phyloP scores from a whole-genome alignment of 352 stramenopile genomes.

The Plasmopara muralis region DNA sequence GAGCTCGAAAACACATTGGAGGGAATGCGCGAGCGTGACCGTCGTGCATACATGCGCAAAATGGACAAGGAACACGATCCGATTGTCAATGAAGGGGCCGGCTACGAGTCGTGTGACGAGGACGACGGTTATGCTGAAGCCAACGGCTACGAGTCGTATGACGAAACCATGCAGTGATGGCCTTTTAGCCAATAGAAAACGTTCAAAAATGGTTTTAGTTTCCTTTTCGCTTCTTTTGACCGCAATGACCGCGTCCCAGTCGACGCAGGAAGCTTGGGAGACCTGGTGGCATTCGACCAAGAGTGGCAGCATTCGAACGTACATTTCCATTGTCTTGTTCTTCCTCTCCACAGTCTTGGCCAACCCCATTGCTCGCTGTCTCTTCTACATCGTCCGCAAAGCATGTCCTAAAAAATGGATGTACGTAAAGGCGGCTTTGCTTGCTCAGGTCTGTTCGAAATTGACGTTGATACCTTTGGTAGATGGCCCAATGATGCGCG shows the following conservation, averaged over 20 bases:
- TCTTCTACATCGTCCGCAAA: slow-evolving; percentile 60
- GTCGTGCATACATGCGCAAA: slow-evolving; percentile 63
- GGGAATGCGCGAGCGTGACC: slow-evolving; percentile 72
- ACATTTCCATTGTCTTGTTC: slow-evolving; percentile 69
- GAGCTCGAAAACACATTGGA: slow-evolving; percentile 50
- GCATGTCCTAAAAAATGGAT: slow-evolving; percentile 48
- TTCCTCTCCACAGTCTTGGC: slow-evolving; percentile 70
- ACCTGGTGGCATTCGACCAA: slow-evolving; percentile 55
- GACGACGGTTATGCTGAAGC: slow-evolving; percentile 6
- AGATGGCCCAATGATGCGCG: slow-evolving; percentile 63
- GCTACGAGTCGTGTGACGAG: neutral
- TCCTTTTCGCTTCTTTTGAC: slow-evolving; percentile 12
- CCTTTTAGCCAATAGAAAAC: slow-evolving; percentile 22
- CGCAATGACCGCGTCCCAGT: slow-evolving; percentile 33
- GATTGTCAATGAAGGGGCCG: slow-evolving; percentile 21
- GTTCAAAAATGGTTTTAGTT: slow-evolving; percentile 6
- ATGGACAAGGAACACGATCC: slow-evolving; percentile 49
- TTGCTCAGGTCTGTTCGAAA: too few relatives aligned
- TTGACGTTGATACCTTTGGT: neutral
- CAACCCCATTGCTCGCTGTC: slow-evolving; percentile 54
- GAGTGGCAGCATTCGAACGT: slow-evolving; percentile 42
- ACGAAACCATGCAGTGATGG: slow-evolving; percentile 35
- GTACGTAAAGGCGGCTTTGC: slow-evolving; percentile 19
- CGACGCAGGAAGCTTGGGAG: slow-evolving; percentile 41
- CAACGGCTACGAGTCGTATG: slow-evolving; percentile 40